Percentiles rank a stretch among this genome's conserved stretches.
Evolutionary conservation across 208 protist species (phyloP).

Genomic region (Trichomonas tenax): DNA sequence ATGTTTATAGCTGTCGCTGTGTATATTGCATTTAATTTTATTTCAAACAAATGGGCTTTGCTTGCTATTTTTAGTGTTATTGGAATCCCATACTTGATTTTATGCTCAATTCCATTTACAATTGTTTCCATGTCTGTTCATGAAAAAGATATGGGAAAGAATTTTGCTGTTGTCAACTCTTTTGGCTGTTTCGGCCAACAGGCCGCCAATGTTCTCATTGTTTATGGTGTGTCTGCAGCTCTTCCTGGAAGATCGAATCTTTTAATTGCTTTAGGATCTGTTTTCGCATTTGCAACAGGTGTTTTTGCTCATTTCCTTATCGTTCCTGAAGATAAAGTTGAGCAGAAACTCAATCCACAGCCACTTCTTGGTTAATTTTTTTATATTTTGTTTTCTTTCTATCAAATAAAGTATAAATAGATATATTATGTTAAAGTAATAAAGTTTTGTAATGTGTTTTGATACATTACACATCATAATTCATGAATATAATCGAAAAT

Average conservation of each 20-base stretch:
- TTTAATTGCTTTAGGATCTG: neutral
- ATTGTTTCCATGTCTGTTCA: neutral
- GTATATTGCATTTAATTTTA: neutral
- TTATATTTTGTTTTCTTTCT: neutral
- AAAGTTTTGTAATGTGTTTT: no score
- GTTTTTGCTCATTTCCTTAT: neutral
- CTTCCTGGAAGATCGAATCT: neutral
- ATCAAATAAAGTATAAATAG: no score
- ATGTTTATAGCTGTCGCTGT: neutral
- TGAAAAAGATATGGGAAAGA: neutral
- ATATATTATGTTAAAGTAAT: no score
- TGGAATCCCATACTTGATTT: neutral
- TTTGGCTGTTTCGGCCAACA: neutral
- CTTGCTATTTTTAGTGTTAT: neutral
- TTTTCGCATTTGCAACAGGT: neutral
- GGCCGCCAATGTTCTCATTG: neutral
- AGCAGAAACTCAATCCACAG: neutral
- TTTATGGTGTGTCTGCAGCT: neutral
- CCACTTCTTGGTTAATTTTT: neutral
- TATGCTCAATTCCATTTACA: neutral
- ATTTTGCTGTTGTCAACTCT: neutral
- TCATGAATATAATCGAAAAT: no score
- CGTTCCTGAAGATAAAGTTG: neutral
- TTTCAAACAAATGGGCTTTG: neutral
- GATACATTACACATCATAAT: no score